Percentiles rank a stretch among this genome's conserved stretches.
Evolutionary conservation across 2,329 filamentous ascomycete species (phyloP).

Genomic region (Nectriaceae sp.): DNA sequence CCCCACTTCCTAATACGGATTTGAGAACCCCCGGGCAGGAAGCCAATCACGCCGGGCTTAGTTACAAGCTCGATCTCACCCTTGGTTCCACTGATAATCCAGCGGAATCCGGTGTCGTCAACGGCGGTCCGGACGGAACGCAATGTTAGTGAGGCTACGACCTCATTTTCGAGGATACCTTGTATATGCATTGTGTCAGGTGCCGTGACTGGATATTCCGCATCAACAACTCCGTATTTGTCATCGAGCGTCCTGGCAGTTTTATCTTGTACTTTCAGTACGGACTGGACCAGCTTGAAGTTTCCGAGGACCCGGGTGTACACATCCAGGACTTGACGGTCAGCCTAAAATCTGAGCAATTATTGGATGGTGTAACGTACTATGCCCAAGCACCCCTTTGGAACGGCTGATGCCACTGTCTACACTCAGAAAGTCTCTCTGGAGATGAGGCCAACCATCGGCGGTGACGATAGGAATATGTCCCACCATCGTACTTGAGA

Average conservation of each 20-base stretch:
- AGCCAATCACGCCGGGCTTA: neutral
- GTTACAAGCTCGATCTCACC: slow-evolving; percentile 9
- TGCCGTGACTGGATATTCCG: slow-evolving; percentile 1
- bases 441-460: neutral
- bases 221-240: neutral
- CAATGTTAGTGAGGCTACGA: slow-evolving; percentile 1
- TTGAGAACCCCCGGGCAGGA: neutral
- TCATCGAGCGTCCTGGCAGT: neutral
- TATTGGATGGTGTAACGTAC: slow-evolving; percentile 6
- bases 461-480: slow-evolving; percentile 4
- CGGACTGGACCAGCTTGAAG: slow-evolving; percentile 8
- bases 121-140: slow-evolving; percentile 4
- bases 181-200: slow-evolving; percentile 10
- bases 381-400: slow-evolving; percentile 10
- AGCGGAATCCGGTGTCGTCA: slow-evolving; percentile 9
- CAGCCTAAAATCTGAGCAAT: no score
- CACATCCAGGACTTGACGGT: slow-evolving; percentile 7
- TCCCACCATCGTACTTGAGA: slow-evolving; percentile 8
- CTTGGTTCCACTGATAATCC: slow-evolving; percentile 13
- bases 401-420: slow-evolving; percentile 11
- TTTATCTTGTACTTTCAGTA: slow-evolving; percentile 2
- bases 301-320: slow-evolving; percentile 8
- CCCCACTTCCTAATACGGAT: neutral
- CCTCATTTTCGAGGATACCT: slow-evolving; percentile 7
- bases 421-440: slow-evolving; percentile 6